These are phyloP conservation scores for Exobasidium rhododendri DNA, from an alignment of 1,284 basidiomycete genomes.

Conservation along the genomic window DNA sequence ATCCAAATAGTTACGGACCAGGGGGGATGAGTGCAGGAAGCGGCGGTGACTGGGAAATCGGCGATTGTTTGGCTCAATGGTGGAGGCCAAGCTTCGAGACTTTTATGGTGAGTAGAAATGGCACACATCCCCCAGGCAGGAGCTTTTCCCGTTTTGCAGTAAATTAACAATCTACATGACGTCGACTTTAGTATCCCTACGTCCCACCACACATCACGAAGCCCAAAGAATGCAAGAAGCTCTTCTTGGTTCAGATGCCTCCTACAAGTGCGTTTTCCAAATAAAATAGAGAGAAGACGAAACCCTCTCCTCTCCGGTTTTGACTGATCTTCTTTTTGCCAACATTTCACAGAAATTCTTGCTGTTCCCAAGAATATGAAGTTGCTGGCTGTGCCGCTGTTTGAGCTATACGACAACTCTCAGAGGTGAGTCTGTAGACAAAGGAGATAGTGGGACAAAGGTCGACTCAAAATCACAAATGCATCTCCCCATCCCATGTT, in stretches of 20 bases:
- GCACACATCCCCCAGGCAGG: conserved; percentile 19
- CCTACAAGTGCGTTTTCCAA: conserved; percentile 69
- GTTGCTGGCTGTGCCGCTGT: conserved; percentile 81
- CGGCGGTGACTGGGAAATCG: conserved; percentile 75
- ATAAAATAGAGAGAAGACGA: not conserved
- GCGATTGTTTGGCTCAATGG: conserved; percentile 91
- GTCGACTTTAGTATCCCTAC: conserved; percentile 85
- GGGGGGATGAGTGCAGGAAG: conserved; percentile 15
- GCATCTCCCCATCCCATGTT: not conserved
- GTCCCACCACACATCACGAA: conserved; percentile 93
- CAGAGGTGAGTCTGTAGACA: conserved; percentile 63
- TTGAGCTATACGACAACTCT: conserved; percentile 95
- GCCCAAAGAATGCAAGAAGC: conserved; percentile 96
- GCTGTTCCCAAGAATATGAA: conserved; percentile 99
- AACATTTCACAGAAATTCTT: conserved; percentile 71
- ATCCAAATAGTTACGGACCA: conserved; percentile 26
- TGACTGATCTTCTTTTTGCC: not conserved
- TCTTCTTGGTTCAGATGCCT: conserved; percentile 92
- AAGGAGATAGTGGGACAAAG: not conserved
- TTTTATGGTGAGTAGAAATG: conserved; percentile 74
- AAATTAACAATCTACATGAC: not conserved
- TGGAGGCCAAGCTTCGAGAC: conserved; percentile 97
- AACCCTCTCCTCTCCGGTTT: not conserved
- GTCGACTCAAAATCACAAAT: not conserved
- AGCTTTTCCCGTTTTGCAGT: not conserved